Evolutionary conservation across 1,284 basidiomycete species (phyloP), one percentile per base, ranked within the genome.

Genomic region (Moniliella sp.): DNA sequence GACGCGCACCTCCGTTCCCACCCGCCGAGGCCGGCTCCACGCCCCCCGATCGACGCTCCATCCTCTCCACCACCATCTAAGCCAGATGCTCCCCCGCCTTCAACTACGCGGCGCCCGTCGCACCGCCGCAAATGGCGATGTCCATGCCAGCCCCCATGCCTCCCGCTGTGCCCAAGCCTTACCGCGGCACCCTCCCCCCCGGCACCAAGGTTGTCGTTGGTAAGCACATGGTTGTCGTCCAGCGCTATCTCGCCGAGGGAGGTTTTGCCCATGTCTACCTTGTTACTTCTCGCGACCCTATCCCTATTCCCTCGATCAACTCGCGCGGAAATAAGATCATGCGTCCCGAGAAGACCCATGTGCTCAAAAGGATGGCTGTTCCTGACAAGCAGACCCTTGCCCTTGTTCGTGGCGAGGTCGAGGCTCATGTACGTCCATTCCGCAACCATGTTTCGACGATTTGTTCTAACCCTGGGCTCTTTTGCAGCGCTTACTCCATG

Each of bases 241-340:
- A 81, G 48, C 66, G 76, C 50, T 97, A 91, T 67, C 72, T 99
- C 31, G 80, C 76, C 32, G 86, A 94, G 84, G 83, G 84, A 63
- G 91, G 91, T 11, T 99, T 94, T 61, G 88, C 91, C 1, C 81
- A 93, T 64, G 88, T 99, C 30, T 99, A 99, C 65, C 75, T 97
- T 37, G 86, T 91, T 34, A 71, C 74, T 35, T 84, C 84, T 4
- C 69, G 77, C 3, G 67, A 71, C 32, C 81, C 84, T 1, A 77
- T 97, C 29, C 52, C 52, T 2, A 42, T 47, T 36, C 55, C 56
- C 4, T 33, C 43, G 4, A 34, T 46, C 1, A 43, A 34, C 4
- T 40, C 37, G 25, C 8, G 7, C 7, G 21, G 21, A n/a, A 23
- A n/a, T n/a, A 7, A n/a, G 7, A n/a, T n/a, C 7, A 23, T n/a